Percentiles rank a stretch among this genome's conserved stretches.
Conservation (phyloP, 176 grass and related monocot genomes). For the Avena insularis region DNA sequence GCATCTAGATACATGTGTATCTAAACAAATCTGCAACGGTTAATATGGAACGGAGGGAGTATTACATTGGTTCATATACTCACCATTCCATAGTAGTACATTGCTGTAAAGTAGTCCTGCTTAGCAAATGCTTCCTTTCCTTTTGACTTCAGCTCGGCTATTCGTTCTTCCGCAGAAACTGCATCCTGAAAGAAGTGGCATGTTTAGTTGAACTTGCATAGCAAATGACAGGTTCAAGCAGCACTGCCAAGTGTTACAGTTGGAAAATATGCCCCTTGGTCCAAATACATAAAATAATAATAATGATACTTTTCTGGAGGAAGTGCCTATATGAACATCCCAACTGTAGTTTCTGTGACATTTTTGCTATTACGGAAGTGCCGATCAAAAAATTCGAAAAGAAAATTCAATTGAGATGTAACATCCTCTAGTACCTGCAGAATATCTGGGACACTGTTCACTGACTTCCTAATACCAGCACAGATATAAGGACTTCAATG, state of each 20-base stretch:
- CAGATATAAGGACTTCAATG: not conserved
- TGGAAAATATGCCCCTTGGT: not conserved
- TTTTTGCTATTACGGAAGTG: not conserved
- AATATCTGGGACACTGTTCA: not conserved
- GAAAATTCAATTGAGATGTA: not conserved
- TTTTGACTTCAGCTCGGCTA: conserved; percentile 35
- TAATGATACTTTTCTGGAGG: not conserved
- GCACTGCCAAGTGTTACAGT: not conserved
- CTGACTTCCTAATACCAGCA: not conserved
- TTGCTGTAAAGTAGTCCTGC: conserved; percentile 44
- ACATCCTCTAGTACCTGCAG: not conserved
- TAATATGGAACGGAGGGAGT: no score
- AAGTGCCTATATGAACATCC: not conserved
- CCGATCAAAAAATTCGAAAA: not conserved
- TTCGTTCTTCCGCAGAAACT: conserved; percentile 12
- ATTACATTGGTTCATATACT: not conserved
- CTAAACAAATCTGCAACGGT: no score
- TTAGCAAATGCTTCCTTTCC: conserved; percentile 41
- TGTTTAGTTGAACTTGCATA: conserved; percentile 12
- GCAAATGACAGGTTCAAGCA: not conserved
- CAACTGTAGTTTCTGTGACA: not conserved
- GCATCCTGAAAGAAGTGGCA: conserved; percentile 29
- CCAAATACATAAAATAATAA: not conserved
- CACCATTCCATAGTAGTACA: conserved; percentile 40
- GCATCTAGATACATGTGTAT: no score